These are phyloP conservation scores for Bothriochloa decipiens DNA, from an alignment of 176 grass and related monocot genomes.

Conservation along the genomic window DNA sequence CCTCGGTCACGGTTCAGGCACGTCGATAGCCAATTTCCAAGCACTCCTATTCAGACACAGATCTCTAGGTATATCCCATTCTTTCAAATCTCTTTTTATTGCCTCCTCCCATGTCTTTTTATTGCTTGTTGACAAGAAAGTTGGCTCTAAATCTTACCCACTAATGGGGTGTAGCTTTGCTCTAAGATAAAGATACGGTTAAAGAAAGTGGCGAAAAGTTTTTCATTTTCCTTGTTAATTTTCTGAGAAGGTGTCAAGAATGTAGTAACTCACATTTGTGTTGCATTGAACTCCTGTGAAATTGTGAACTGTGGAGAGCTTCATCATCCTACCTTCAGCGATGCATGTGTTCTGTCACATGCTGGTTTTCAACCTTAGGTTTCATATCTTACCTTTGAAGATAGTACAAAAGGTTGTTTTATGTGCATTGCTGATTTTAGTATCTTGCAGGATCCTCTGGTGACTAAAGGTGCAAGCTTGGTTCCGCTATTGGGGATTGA, in stretches of 20 bases:
- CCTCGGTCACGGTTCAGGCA: too few relatives aligned
- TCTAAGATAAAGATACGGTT: too few relatives aligned
- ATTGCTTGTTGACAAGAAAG: too few relatives aligned
- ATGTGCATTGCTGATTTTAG: conserved; percentile 30
- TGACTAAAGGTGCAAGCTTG: conserved; percentile 88
- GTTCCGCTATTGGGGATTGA: conserved; percentile 91
- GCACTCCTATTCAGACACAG: too few relatives aligned
- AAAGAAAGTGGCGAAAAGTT: background rate
- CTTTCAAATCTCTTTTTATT: too few relatives aligned
- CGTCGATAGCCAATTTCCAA: too few relatives aligned
- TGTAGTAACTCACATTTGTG: background rate
- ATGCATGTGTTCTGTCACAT: background rate
- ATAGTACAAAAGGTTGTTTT: background rate
- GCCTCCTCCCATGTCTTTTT: too few relatives aligned
- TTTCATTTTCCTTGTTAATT: background rate
- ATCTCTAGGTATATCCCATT: too few relatives aligned
- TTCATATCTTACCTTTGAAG: background rate
- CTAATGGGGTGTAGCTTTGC: background rate
- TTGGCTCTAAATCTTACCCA: background rate
- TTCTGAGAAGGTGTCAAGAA: background rate
- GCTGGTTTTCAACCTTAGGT: background rate
- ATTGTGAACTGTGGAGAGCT: background rate
- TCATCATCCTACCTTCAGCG: background rate
- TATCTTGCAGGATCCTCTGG: conserved; percentile 71
- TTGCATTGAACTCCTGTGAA: background rate